Conservation (phyloP, 2,329 filamentous ascomycete genomes). For the Cladosporium sp. region DNA sequence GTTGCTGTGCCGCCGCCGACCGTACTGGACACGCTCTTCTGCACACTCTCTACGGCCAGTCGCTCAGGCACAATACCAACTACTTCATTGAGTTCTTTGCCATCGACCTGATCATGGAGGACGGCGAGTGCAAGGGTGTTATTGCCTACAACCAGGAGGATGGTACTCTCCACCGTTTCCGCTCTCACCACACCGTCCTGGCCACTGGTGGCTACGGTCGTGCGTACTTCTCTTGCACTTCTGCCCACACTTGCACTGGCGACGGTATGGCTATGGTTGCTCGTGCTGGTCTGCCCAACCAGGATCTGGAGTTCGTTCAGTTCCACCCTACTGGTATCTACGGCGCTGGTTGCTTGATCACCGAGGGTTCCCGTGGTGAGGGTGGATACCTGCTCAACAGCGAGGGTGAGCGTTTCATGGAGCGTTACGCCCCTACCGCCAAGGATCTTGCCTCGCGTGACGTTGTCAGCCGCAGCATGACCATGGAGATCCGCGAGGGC, state of each 20-base stretch:
- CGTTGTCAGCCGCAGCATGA: slow-evolving; percentile 97
- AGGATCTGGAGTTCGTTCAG: slow-evolving; percentile 99
- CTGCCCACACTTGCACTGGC: slow-evolving; percentile 96
- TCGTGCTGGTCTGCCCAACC: slow-evolving; percentile 93
- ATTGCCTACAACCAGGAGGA: slow-evolving; percentile 98
- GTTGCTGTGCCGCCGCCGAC: slow-evolving; percentile 93
- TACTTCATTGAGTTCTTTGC: slow-evolving; percentile 99
- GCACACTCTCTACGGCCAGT: slow-evolving; percentile 97
- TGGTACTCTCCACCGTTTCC: slow-evolving; percentile 93
- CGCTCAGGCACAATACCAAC: slow-evolving; percentile 94
- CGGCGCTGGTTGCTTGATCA: slow-evolving; percentile 94
- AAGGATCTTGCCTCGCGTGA: slow-evolving; percentile 97
- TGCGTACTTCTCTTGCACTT: slow-evolving; percentile 97
- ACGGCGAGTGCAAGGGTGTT: slow-evolving; percentile 92
- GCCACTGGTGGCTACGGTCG: slow-evolving; percentile 97
- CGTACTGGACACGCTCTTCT: slow-evolving; percentile 95
- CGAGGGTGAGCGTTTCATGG: slow-evolving; percentile 98
- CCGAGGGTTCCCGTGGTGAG: slow-evolving; percentile 94
- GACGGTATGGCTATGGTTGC: slow-evolving; percentile 99
- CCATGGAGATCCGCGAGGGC: slow-evolving; percentile 93
- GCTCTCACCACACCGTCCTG: slow-evolving; percentile 91
- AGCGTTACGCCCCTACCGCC: slow-evolving; percentile 92
- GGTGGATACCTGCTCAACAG: slow-evolving; percentile 97
- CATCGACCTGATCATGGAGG: slow-evolving; percentile 94
- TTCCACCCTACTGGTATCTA: slow-evolving; percentile 99